Evolutionary conservation across 1,284 basidiomycete species (phyloP).

Genomic region (Tilletia caries): DNA sequence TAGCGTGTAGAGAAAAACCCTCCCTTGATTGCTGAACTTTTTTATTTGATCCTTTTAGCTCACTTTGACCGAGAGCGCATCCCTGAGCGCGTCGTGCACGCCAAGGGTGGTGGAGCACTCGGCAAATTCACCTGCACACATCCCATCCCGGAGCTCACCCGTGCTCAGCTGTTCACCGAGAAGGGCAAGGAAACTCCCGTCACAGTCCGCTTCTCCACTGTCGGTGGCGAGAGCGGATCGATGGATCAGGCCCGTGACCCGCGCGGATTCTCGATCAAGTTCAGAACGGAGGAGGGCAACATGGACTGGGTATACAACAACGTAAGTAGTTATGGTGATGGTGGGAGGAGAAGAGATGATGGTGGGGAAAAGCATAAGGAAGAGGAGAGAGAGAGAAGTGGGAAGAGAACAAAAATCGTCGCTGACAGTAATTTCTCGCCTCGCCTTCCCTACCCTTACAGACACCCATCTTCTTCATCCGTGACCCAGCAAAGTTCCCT

Average conservation of each 20-base stretch:
- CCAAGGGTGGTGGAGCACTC: slow-evolving; percentile 44
- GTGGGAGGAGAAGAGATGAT: too few relatives aligned
- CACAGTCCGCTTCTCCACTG: slow-evolving; percentile 37
- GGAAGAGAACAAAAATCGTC: too few relatives aligned
- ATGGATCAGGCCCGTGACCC: slow-evolving; percentile 33
- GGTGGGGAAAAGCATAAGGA: too few relatives aligned
- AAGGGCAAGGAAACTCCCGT: slow-evolving; percentile 26
- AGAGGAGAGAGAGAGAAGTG: too few relatives aligned
- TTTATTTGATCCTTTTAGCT: slow-evolving; percentile 28
- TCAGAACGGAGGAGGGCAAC: slow-evolving; percentile 32
- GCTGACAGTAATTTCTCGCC: too few relatives aligned
- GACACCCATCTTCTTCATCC: slow-evolving; percentile 39
- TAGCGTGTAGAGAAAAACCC: too few relatives aligned
- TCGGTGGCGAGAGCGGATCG: slow-evolving; percentile 36
- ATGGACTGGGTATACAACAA: slow-evolving; percentile 31
- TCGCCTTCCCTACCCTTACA: slow-evolving; percentile 19
- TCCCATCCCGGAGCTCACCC: slow-evolving; percentile 32
- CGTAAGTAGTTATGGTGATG: too few relatives aligned
- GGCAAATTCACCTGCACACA: slow-evolving; percentile 36
- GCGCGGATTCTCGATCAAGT: slow-evolving; percentile 39
- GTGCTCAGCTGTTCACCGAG: slow-evolving; percentile 28
- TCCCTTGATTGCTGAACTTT: too few relatives aligned
- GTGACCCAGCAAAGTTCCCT: slow-evolving; percentile 39
- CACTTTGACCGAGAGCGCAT: slow-evolving; percentile 41
- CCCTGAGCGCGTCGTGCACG: slow-evolving; percentile 48